phyloP scores from a whole-genome alignment of 2,329 filamentous ascomycete genomes.

The Phoma sp. region DNA sequence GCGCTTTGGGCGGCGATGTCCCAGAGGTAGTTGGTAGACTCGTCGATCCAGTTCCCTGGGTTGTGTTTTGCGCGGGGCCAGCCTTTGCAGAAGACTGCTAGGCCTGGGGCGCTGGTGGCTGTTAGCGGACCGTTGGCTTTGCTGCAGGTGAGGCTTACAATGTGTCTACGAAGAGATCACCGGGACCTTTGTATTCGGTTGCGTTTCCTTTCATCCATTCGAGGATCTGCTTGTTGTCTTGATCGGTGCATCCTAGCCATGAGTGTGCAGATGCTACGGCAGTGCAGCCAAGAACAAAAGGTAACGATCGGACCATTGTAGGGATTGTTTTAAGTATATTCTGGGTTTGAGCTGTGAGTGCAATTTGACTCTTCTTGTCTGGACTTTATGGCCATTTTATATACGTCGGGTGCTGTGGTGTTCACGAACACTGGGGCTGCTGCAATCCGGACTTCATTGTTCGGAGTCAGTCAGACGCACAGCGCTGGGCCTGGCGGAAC shows the following conservation, averaged over 20 bases:
- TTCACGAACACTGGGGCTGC: not conserved
- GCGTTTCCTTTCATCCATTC: constrained; percentile 29
- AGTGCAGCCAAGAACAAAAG: constrained; percentile 2
- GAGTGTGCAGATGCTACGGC: constrained; percentile 27
- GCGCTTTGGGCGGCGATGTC: constrained; percentile 1
- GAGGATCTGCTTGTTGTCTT: constrained; percentile 32
- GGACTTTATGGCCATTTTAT: not conserved
- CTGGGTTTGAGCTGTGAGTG: not conserved
- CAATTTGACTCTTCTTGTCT: not conserved
- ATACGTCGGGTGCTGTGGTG: not conserved
- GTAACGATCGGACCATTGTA: constrained; percentile 11
- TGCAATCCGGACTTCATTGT: constrained; percentile 6
- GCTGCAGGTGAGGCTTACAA: constrained; percentile 4
- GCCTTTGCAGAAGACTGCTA: constrained; percentile 29
- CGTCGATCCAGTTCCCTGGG: constrained; percentile 33
- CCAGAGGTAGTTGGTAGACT: constrained; percentile 29
- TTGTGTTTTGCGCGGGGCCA: constrained; percentile 32
- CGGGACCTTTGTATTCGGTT: constrained; percentile 13
- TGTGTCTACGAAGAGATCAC: constrained; percentile 17
- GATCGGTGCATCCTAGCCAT: constrained; percentile 34
- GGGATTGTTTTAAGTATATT: not conserved
- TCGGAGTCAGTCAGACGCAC: constrained; percentile 9
- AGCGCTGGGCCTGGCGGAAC: not conserved
- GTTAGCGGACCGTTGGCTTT: not conserved
- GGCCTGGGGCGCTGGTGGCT: constrained; percentile 22